Evolutionary conservation across 2,329 filamentous ascomycete genomes (phyloP).

Genomic region (Clarireedia monteithiana): DNA sequence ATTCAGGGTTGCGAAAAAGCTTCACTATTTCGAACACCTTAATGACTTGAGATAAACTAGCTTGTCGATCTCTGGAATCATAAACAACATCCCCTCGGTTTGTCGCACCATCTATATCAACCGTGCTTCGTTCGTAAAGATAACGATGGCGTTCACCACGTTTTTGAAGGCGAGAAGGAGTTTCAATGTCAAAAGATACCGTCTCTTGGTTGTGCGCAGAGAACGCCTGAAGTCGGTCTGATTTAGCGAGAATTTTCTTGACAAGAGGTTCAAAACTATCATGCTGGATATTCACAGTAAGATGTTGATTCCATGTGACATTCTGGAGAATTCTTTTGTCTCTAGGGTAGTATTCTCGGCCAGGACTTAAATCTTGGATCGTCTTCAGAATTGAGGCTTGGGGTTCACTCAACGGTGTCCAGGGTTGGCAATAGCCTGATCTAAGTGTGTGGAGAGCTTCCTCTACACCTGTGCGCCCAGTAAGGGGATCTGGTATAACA

Average conservation of each 20-base stretch:
- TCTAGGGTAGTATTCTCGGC: conserved; percentile 36
- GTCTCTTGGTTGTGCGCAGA: conserved; percentile 8
- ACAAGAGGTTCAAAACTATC: conserved; percentile 22
- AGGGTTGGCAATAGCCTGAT: conserved; percentile 37
- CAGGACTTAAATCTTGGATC: conserved; percentile 26
- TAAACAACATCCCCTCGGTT: too few species aligned
- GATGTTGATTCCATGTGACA: conserved; percentile 33
- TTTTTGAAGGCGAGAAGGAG: too few species aligned
- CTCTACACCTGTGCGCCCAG: conserved; percentile 51
- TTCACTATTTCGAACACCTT: too few species aligned
- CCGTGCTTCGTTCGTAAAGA: too few species aligned
- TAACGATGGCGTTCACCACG: too few species aligned
- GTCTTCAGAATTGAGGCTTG: neutral
- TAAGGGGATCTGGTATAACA: conserved; percentile 48
- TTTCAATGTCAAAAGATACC: conserved; percentile 13
- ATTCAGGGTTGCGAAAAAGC: too few species aligned
- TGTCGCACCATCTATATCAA: too few species aligned
- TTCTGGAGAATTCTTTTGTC: conserved; percentile 36
- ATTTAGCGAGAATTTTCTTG: conserved; percentile 13
- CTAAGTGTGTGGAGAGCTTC: conserved; percentile 45
- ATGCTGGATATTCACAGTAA: conserved; percentile 36
- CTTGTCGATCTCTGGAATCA: too few species aligned
- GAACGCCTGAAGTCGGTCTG: conserved; percentile 15
- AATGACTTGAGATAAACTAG: too few species aligned
- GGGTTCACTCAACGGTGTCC: conserved; percentile 12